Percentiles rank a stretch among this genome's conserved stretches.
These are phyloP conservation scores for Xylaria polymorpha DNA, from an alignment of 2,329 filamentous ascomycete genomes.

Conservation along the genomic window DNA sequence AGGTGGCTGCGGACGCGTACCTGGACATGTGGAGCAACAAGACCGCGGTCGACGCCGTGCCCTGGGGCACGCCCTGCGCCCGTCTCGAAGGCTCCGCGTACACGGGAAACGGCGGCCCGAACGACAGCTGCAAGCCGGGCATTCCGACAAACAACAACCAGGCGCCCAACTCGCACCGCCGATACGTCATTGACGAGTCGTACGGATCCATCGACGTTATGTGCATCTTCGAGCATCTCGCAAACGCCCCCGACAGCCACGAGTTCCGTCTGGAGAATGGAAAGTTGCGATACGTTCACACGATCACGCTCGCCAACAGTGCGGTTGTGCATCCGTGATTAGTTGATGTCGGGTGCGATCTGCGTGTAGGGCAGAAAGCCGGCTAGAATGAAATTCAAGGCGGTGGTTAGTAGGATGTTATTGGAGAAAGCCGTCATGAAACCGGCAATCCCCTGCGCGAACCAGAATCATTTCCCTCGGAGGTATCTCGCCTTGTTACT, in stretches of 20 bases:
- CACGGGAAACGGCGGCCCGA: conserved; percentile 44
- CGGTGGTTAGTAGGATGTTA: background rate
- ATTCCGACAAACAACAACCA: conserved; percentile 47
- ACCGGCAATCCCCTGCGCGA: background rate
- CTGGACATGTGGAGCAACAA: conserved; percentile 52
- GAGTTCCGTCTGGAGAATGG: conserved; percentile 49
- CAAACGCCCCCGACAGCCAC: conserved; percentile 48
- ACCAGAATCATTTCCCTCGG: background rate
- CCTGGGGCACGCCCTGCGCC: conserved; percentile 53
- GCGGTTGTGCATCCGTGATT: conserved; percentile 18
- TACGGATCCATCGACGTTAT: conserved; percentile 49
- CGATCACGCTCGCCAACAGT: conserved; percentile 47
- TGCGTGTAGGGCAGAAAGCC: background rate
- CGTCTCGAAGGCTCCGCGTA: conserved; percentile 48
- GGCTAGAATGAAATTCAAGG: background rate
- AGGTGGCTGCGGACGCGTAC: conserved; percentile 53
- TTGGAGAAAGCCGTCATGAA: background rate
- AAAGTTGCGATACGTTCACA: conserved; percentile 48
- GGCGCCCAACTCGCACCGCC: conserved; percentile 47
- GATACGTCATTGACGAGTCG: conserved; percentile 49
- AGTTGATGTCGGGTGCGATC: background rate
- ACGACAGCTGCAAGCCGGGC: conserved; percentile 46
- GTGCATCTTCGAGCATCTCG: conserved; percentile 48
- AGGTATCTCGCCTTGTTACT: background rate
- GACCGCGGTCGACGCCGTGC: conserved; percentile 47